A percentile compares a stretch with the other conserved stretches of the same genome.
phyloP scores from a whole-genome alignment of 1,284 basidiomycete genomes.

The Uromyces viciae-fabae region DNA sequence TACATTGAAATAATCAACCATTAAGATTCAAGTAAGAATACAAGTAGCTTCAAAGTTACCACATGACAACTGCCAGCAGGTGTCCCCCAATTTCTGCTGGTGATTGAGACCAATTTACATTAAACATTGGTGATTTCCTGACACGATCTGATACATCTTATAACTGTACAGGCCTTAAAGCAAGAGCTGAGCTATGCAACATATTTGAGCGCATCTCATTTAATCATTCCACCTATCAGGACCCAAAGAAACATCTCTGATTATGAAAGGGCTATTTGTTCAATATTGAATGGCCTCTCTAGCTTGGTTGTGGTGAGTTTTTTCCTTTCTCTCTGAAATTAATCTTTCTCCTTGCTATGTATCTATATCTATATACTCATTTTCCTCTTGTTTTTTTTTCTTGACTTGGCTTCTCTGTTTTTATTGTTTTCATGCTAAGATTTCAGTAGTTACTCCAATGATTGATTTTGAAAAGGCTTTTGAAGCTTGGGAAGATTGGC shows the following conservation, averaged over 20 bases:
- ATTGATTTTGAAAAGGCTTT: slow-evolving; percentile 13
- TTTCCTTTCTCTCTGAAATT: background rate
- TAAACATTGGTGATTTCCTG: background rate
- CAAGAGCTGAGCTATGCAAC: slow-evolving; percentile 91
- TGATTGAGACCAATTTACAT: background rate
- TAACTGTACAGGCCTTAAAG: slow-evolving; percentile 71
- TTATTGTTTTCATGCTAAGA: no score
- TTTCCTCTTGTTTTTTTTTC: no score
- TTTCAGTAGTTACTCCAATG: slow-evolving; percentile 28
- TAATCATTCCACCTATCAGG: slow-evolving; percentile 83
- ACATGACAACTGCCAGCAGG: no score
- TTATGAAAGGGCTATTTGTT: slow-evolving; percentile 83
- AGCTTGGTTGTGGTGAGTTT: slow-evolving; percentile 49
- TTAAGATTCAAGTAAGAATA: no score
- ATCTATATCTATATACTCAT: slow-evolving; percentile 42
- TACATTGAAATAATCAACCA: no score
- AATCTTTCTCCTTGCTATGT: background rate
- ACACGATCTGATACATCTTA: background rate
- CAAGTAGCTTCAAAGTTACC: no score
- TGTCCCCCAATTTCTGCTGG: slow-evolving; percentile 14
- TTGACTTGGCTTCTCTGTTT: no score
- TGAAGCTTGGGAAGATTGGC: slow-evolving; percentile 94
- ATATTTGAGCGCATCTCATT: slow-evolving; percentile 78
- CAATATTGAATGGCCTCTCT: slow-evolving; percentile 64
- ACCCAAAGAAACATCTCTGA: slow-evolving; percentile 79